Percentiles rank a stretch among this genome's conserved stretches.
phyloP scores from a whole-genome alignment of 352 stramenopile genomes.

The Aphanomyces astaci region DNA sequence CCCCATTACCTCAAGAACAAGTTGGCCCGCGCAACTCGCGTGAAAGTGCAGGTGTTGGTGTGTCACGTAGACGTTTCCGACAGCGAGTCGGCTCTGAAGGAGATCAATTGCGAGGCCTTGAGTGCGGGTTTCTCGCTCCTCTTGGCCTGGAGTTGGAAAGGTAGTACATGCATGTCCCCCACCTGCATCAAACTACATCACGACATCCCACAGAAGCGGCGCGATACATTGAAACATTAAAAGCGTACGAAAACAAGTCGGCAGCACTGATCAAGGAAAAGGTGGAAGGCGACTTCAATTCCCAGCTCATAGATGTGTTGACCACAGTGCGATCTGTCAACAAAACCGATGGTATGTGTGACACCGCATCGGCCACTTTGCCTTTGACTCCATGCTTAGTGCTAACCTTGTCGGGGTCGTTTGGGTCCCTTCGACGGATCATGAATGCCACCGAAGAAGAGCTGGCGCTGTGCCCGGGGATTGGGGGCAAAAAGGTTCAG shows the following conservation, averaged over 20 bases:
- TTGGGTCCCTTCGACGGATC: slow-evolving; percentile 80
- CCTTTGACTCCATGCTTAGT: slow-evolving; percentile 24
- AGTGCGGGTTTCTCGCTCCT: slow-evolving; percentile 90
- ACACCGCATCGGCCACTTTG: neutral
- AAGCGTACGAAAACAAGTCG: slow-evolving; percentile 94
- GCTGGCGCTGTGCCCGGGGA: slow-evolving; percentile 87
- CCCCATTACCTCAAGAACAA: slow-evolving; percentile 87
- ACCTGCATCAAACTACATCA: no score
- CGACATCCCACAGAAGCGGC: slow-evolving; percentile 92
- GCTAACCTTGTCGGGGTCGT: slow-evolving; percentile 87
- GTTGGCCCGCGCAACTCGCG: slow-evolving; percentile 81
- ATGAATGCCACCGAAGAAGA: slow-evolving; percentile 90
- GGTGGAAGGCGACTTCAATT: slow-evolving; percentile 85
- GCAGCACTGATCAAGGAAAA: slow-evolving; percentile 91
- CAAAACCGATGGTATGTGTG: slow-evolving; percentile 83
- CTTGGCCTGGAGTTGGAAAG: slow-evolving; percentile 85
- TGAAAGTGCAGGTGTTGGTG: slow-evolving; percentile 88
- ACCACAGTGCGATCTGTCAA: slow-evolving; percentile 88
- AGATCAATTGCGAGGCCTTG: slow-evolving; percentile 90
- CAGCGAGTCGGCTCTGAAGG: slow-evolving; percentile 84
- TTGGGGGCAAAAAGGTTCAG: slow-evolving; percentile 93
- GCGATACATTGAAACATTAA: slow-evolving; percentile 95
- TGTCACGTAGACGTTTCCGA: slow-evolving; percentile 95
- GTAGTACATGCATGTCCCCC: neutral
- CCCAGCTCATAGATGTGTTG: slow-evolving; percentile 88